Percentiles rank a stretch among this genome's conserved stretches.
phyloP scores from a whole-genome alignment of 371 early-diverging fungal species.

The Lichtheimia hyalospora region DNA sequence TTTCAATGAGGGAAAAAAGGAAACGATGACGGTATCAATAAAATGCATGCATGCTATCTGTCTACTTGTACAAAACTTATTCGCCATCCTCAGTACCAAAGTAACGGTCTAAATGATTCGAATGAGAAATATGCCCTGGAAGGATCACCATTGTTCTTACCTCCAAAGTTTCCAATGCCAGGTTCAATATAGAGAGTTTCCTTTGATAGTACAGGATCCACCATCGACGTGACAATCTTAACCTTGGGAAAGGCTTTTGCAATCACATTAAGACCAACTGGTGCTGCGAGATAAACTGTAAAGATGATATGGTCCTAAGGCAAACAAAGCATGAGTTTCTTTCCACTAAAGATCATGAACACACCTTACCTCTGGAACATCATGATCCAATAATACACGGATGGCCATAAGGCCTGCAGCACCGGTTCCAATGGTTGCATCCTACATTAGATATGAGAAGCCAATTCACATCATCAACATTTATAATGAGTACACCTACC shows the following conservation, averaged over 20 bases:
- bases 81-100: slow-evolving; percentile 44
- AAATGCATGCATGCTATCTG: too few species aligned
- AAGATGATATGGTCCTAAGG: slow-evolving; percentile 75
- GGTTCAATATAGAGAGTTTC: slow-evolving; percentile 74
- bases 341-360: neutral
- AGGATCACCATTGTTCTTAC: slow-evolving; percentile 13
- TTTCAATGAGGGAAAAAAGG: too few species aligned
- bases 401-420: slow-evolving; percentile 94
- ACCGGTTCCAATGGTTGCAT: slow-evolving; percentile 83
- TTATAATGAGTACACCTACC: slow-evolving; percentile 29
- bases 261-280: slow-evolving; percentile 74
- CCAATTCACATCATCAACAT: too few species aligned
- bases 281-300: slow-evolving; percentile 75
- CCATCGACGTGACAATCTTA: slow-evolving; percentile 76
- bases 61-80: too few species aligned
- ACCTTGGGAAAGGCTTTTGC: slow-evolving; percentile 82
- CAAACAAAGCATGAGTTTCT: neutral
- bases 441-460: slow-evolving; percentile 29
- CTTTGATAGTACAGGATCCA: slow-evolving; percentile 65
- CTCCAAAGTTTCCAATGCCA: slow-evolving; percentile 90
- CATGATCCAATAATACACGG: slow-evolving; percentile 85
- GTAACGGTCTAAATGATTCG: slow-evolving; percentile 37
- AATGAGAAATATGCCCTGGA: too few species aligned
- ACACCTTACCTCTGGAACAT: slow-evolving; percentile 65
- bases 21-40: too few species aligned